A percentile compares a stretch with the other conserved stretches of the same genome.
These are phyloP conservation scores for Gossypioides kirkii DNA, from an alignment of 345 rosid genomes.

Conservation along the genomic window DNA sequence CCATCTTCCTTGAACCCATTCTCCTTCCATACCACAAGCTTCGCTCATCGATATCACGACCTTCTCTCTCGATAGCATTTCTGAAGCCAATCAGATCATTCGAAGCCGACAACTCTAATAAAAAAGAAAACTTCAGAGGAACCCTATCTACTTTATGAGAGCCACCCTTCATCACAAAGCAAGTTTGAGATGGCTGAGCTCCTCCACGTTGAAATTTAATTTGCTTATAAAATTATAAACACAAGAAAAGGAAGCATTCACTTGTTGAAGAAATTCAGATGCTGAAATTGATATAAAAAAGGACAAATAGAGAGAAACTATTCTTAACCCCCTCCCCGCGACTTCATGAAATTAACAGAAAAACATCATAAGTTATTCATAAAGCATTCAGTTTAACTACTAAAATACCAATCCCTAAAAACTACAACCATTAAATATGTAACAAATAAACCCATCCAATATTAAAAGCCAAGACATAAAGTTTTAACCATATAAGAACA, in stretches of 20 bases:
- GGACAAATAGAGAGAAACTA: slow-evolving; percentile 10
- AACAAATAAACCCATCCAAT: slow-evolving; percentile 8
- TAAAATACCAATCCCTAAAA: slow-evolving; percentile 8
- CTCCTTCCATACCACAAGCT: slow-evolving; percentile 78
- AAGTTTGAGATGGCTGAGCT: slow-evolving; percentile 24
- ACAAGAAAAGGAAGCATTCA: slow-evolving; percentile 8
- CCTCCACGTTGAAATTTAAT: slow-evolving; percentile 39
- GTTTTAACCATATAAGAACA: slow-evolving; percentile 16
- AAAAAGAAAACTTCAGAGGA: slow-evolving; percentile 34
- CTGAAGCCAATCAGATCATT: slow-evolving; percentile 63
- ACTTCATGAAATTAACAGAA: slow-evolving; percentile 7
- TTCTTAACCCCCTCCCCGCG: background rate
- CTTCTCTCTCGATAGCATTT: slow-evolving; percentile 48
- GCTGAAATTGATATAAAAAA: background rate
- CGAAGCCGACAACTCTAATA: slow-evolving; percentile 69
- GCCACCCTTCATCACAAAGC: slow-evolving; percentile 30
- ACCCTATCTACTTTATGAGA: slow-evolving; percentile 28
- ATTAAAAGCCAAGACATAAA: background rate
- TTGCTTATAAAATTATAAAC: slow-evolving; percentile 10
- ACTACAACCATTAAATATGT: slow-evolving; percentile 11
- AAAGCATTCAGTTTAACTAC: slow-evolving; percentile 14
- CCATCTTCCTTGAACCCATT: slow-evolving; percentile 57
- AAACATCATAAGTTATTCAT: background rate
- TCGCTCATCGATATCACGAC: slow-evolving; percentile 44
- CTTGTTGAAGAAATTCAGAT: slow-evolving; percentile 2